These are phyloP conservation scores for Tetrastigma voinierianum DNA, from an alignment of 164 flowering plant genomes.

Conservation along the genomic window DNA sequence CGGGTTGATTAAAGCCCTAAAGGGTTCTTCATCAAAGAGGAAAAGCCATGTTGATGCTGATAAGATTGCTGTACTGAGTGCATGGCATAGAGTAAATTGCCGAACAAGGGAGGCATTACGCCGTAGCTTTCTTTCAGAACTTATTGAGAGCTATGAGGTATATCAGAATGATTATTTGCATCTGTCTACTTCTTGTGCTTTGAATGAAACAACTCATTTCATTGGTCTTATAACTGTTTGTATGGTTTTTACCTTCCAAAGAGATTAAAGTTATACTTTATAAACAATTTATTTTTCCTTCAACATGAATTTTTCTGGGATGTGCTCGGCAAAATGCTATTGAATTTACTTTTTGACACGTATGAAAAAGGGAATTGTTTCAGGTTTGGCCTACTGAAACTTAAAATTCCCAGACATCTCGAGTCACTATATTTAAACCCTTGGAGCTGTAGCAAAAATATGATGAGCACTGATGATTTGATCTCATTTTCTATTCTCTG, in stretches of 20 bases:
- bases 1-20: slow-evolving; percentile 42
- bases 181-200: neutral
- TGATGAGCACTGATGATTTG: too few relatives aligned
- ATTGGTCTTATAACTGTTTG: neutral
- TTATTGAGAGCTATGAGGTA: slow-evolving; percentile 80
- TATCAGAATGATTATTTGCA: neutral
- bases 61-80: slow-evolving; percentile 69
- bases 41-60: slow-evolving; percentile 50
- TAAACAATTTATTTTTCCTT: neutral
- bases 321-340: neutral
- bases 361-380: too few relatives aligned
- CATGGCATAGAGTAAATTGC: slow-evolving; percentile 86
- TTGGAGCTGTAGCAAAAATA: too few relatives aligned
- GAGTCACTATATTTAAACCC: too few relatives aligned
- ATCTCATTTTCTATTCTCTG: too few relatives aligned
- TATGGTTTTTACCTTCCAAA: neutral
- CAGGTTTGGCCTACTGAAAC: too few relatives aligned
- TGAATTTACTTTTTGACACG: too few relatives aligned
- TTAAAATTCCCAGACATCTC: too few relatives aligned
- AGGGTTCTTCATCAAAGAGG: slow-evolving; percentile 37
- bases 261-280: neutral
- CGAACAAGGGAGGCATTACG: slow-evolving; percentile 86
- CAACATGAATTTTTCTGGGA: neutral
- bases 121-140: slow-evolving; percentile 70
- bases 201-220: neutral